These are phyloP conservation scores for Lavandula angustifolia DNA, from an alignment of 257 asterid genomes.

Conservation along the genomic window DNA sequence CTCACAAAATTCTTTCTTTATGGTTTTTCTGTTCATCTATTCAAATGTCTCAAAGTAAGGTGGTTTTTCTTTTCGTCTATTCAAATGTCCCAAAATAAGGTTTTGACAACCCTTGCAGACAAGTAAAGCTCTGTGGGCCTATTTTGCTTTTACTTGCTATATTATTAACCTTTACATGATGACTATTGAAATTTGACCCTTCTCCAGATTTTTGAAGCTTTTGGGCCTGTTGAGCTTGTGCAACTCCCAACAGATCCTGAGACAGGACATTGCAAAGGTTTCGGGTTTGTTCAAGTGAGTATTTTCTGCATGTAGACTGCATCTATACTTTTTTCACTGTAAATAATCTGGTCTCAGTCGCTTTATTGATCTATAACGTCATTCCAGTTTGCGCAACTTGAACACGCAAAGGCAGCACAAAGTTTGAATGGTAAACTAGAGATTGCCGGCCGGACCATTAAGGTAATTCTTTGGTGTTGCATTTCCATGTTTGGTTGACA, in stretches of 20 bases:
- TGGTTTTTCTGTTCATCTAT: not conserved
- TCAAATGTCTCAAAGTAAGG: too few relatives aligned
- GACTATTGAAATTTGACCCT: not conserved
- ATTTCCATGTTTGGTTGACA: not conserved
- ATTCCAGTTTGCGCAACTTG: conserved; percentile 78
- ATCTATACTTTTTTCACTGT: not conserved
- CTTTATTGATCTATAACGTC: conserved; percentile 20
- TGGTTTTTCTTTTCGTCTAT: too few relatives aligned
- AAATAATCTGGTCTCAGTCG: not conserved
- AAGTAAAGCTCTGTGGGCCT: conserved; percentile 20
- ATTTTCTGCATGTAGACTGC: conserved; percentile 30
- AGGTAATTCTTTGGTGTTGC: conserved; percentile 45
- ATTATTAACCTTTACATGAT: conserved; percentile 1
- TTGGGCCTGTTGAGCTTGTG: conserved; percentile 98
- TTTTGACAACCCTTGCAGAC: too few relatives aligned
- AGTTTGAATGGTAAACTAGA: conserved; percentile 91
- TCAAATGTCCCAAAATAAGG: too few relatives aligned
- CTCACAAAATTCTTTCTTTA: not conserved
- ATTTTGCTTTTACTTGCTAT: conserved; percentile 40
- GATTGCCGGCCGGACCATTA: conserved; percentile 94
- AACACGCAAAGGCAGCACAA: conserved; percentile 95
- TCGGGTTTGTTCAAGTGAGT: conserved; percentile 98
- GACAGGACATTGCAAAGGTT: conserved; percentile 99
- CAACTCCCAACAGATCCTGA: conserved; percentile 99
- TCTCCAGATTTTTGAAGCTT: conserved; percentile 89